These are phyloP conservation scores for Haplographium delicatum DNA, from an alignment of 495 filamentous ascomycete genomes.

Conservation along the genomic window DNA sequence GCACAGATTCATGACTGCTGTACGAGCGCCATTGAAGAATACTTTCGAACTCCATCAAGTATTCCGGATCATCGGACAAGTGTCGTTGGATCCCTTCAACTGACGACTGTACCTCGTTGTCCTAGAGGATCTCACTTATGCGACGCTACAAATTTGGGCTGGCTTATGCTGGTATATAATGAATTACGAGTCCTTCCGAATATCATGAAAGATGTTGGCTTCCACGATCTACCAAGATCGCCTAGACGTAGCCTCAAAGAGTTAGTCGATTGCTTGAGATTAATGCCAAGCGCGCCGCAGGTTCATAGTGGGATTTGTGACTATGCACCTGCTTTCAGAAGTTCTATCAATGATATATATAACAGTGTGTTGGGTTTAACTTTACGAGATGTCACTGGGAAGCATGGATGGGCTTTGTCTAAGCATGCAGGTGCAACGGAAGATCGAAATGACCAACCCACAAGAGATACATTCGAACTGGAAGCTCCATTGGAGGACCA, in stretches of 20 bases:
- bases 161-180: conserved; percentile 35
- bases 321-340: conserved; percentile 33
- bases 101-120: conserved; percentile 29
- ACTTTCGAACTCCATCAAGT: conserved; percentile 22
- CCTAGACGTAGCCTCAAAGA: conserved; percentile 27
- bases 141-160: conserved; percentile 39
- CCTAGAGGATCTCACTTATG: conserved; percentile 32
- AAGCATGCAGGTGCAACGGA: conserved; percentile 18
- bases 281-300: conserved; percentile 30
- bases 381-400: conserved; percentile 29
- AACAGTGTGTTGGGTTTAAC: conserved; percentile 34
- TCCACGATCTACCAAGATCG: conserved; percentile 7
- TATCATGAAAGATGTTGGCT: conserved; percentile 19
- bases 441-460: conserved; percentile 3
- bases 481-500: conserved; percentile 6
- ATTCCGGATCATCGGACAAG: conserved; percentile 5
- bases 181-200: conserved; percentile 29
- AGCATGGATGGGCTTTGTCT: conserved; percentile 30
- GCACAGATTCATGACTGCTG: conserved; percentile 31
- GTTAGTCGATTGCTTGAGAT: conserved; percentile 29
- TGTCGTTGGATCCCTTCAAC: conserved; percentile 11
- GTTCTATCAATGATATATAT: conserved; percentile 34
- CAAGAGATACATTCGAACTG: conserved; percentile 12
- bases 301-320: conserved; percentile 35
- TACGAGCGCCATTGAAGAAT: conserved; percentile 26